Percentiles rank a stretch among this genome's conserved stretches.
Conservation (phyloP, 2,329 filamentous ascomycete species). For the Botrytis medusae region DNA sequence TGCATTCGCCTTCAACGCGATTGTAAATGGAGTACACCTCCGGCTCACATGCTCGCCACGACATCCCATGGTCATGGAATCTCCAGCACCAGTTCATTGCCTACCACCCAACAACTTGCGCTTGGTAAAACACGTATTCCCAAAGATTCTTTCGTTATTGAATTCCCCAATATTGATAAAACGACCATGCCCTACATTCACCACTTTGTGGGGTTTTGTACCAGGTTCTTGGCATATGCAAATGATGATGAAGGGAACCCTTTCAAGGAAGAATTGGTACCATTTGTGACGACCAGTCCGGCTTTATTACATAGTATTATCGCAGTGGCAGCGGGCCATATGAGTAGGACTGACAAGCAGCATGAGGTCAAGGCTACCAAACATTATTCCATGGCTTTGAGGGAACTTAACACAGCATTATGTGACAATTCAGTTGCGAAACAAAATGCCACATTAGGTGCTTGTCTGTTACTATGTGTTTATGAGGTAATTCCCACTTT, state of each 20-base stretch:
- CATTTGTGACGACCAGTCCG: conserved; percentile 33
- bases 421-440: conserved; percentile 33
- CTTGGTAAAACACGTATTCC: conserved; percentile 21
- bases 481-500: conserved; percentile 33
- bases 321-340: conserved; percentile 37
- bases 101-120: conserved; percentile 19
- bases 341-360: conserved; percentile 33
- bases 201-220: conserved; percentile 39
- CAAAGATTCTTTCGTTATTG: conserved; percentile 37
- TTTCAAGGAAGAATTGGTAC: conserved; percentile 36
- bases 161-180: conserved; percentile 36
- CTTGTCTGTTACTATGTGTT: conserved; percentile 38
- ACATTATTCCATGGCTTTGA: conserved; percentile 36
- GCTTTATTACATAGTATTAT: conserved; percentile 38
- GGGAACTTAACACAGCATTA: conserved; percentile 32
- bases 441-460: conserved; percentile 35
- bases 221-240: conserved; percentile 36
- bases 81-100: conserved; percentile 11
- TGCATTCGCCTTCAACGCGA: conserved; percentile 36
- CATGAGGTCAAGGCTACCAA: conserved; percentile 34
- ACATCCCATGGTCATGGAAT: conserved; percentile 19
- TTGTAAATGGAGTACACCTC: conserved; percentile 33
- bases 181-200: conserved; percentile 37
- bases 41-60: conserved; percentile 18
- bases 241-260: conserved; percentile 39